phyloP scores from a whole-genome alignment of 768 basidiomycete genomes.

The Suillus fuscotomentosus region DNA sequence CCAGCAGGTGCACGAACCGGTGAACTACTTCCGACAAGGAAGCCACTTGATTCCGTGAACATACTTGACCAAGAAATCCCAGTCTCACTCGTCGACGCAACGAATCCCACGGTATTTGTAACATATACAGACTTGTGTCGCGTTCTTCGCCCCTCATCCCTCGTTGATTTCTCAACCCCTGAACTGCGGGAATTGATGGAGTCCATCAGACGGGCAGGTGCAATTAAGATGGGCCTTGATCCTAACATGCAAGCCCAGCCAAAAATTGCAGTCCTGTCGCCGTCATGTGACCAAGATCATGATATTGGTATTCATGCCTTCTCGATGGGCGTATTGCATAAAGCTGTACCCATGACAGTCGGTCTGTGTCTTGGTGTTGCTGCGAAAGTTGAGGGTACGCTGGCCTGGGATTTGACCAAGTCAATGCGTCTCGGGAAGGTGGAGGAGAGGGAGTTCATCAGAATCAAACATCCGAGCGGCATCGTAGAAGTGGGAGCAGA shows the following conservation, averaged over 20 bases:
- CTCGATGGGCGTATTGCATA: slow-evolving; percentile 71
- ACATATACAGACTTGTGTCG: slow-evolving; percentile 39
- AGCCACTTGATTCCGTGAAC: slow-evolving; percentile 43
- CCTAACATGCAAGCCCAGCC: slow-evolving; percentile 65
- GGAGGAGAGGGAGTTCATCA: slow-evolving; percentile 32
- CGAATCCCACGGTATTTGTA: slow-evolving; percentile 74
- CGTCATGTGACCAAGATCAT: slow-evolving; percentile 26
- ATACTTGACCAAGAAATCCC: slow-evolving; percentile 30
- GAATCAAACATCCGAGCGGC: slow-evolving; percentile 66
- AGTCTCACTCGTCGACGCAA: slow-evolving; percentile 66
- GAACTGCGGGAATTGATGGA: slow-evolving; percentile 41
- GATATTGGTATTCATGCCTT: slow-evolving; percentile 54
- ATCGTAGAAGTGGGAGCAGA: slow-evolving; percentile 65
- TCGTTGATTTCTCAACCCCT: slow-evolving; percentile 6
- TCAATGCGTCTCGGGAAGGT: slow-evolving; percentile 22
- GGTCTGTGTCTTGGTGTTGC: slow-evolving; percentile 70
- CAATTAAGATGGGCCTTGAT: slow-evolving; percentile 61
- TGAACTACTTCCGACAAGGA: slow-evolving; percentile 62
- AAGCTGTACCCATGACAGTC: slow-evolving; percentile 73
- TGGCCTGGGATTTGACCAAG: slow-evolving; percentile 47
- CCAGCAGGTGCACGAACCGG: slow-evolving; percentile 74
- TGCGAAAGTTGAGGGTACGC: slow-evolving; percentile 48
- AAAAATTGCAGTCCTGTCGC: slow-evolving; percentile 60
- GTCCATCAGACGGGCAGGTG: slow-evolving; percentile 52
- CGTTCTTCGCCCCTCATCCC: slow-evolving; percentile 24